phyloP scores from a whole-genome alignment of 2,329 filamentous ascomycete species.

The Teratosphaeriaceae sp. region DNA sequence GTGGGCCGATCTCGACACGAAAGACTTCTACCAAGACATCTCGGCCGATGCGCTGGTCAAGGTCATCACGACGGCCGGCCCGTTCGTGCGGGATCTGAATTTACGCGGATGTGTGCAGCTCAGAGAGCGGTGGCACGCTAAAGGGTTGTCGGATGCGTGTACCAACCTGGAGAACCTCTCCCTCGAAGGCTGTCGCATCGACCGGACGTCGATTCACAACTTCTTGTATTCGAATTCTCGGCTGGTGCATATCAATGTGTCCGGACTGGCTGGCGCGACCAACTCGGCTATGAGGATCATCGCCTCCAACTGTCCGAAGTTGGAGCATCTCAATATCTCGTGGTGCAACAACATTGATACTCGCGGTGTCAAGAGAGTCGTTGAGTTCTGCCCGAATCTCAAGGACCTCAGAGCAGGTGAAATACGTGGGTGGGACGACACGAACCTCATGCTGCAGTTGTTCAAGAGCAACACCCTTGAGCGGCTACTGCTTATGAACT shows the following conservation, averaged over 20 bases:
- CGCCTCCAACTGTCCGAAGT: constrained; percentile 67
- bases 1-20: constrained; percentile 71
- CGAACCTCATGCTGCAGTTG: constrained; percentile 64
- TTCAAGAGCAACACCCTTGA: constrained; percentile 78
- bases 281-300: constrained; percentile 85
- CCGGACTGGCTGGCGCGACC: constrained; percentile 70
- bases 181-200: constrained; percentile 82
- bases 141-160: constrained; percentile 76
- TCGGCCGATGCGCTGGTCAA: constrained; percentile 75
- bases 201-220: constrained; percentile 70
- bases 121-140: constrained; percentile 68
- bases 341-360: constrained; percentile 88
- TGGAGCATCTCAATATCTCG: constrained; percentile 83
- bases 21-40: constrained; percentile 82
- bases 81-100: constrained; percentile 87
- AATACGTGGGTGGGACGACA: constrained; percentile 69
- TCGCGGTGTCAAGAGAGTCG: constrained; percentile 63
- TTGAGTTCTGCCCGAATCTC: constrained; percentile 65
- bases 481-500: constrained; percentile 73
- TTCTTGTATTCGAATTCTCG: constrained; percentile 70
- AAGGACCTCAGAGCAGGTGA: constrained; percentile 78
- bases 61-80: constrained; percentile 77
- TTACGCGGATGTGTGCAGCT: constrained; percentile 87
- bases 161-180: constrained; percentile 81
- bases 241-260: constrained; percentile 79